Evolutionary conservation across 306 rosid genomes (phyloP), one percentile per base, ranked within the genome.

Genomic region (Cucumis hystrix): DNA sequence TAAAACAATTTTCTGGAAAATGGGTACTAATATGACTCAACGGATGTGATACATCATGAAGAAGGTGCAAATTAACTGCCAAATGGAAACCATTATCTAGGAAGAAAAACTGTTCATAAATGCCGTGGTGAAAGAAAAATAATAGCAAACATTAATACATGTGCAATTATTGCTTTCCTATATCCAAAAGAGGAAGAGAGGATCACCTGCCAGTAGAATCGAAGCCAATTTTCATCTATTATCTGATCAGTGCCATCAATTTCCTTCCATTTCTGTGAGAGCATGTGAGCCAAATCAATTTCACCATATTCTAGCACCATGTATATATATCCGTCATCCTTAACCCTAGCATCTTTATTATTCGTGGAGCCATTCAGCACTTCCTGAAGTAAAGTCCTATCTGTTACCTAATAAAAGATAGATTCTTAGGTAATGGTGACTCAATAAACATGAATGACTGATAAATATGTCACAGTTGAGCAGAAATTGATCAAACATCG

Each of bases 281-380:
- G 93, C 98, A 95, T 95, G 87, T 90, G 98, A 81, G 98, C 98
- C 84, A 95, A 88, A 89, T 95, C 98, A 55, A 95, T 92, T 89
- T 95, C 97, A 55, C 98, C 98, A 75, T 95, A 92, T 84, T 95
- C 98, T 65, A 92, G 98, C 47, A 95, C 97, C 98, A 95, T 95
- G 90, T 90, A 95, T 79, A 95, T 95, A 80, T 83, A 90, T 49
- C 93, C 96, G 74, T 95, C 98, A 78, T 92, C 96, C 86, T 87
- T 95, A 84, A 95, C 98, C 81, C 93, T 83, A 37, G 91, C 95
- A 85, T 92, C 97, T 82, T 92, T 95, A 81, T 80, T 87, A 84
- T 81, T 86, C 73, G 85, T 79, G 83, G 88, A 89, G 57, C 97
- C 97, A 60, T 84, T 90, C 88, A 86, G 56, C 55, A 95, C 98